phyloP scores from a whole-genome alignment of 2,329 filamentous ascomycete species.

The Pseudonectria buxi region DNA sequence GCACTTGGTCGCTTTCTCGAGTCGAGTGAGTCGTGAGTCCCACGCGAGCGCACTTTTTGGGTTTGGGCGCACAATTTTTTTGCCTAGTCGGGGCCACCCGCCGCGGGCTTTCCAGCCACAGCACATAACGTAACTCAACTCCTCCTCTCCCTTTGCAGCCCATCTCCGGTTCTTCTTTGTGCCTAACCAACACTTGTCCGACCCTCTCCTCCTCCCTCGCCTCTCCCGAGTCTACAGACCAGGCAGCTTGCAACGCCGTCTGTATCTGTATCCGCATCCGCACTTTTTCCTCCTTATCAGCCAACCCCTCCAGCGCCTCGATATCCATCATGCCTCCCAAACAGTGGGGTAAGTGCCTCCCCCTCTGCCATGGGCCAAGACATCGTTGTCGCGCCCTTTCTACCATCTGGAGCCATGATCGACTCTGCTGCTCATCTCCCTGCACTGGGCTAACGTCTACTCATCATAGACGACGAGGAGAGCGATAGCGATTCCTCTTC shows the following conservation, averaged over 20 bases:
- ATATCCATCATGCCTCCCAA: slow-evolving; percentile 39
- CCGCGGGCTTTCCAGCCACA: no score
- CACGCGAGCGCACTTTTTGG: no score
- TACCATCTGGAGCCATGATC: neutral
- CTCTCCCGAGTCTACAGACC: no score
- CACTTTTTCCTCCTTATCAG: slow-evolving; percentile 5
- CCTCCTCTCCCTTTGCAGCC: no score
- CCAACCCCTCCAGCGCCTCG: slow-evolving; percentile 11
- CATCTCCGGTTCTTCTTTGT: neutral
- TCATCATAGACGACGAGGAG: slow-evolving; percentile 32
- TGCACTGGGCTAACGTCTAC: slow-evolving; percentile 15
- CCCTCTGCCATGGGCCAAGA: neutral
- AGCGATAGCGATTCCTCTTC: slow-evolving; percentile 30
- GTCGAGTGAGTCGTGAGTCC: no score
- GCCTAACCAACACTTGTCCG: neutral
- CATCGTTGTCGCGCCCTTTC: neutral
- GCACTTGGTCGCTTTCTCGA: no score
- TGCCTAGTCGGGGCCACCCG: no score
- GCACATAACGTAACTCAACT: no score
- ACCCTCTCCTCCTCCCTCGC: neutral
- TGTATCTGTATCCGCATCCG: slow-evolving; percentile 1
- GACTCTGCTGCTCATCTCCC: neutral
- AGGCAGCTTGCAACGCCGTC: neutral
- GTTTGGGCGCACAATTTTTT: no score
- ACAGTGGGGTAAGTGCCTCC: slow-evolving; percentile 34